phyloP scores from a whole-genome alignment of 345 rosid species.

The Acer yangbiense region DNA sequence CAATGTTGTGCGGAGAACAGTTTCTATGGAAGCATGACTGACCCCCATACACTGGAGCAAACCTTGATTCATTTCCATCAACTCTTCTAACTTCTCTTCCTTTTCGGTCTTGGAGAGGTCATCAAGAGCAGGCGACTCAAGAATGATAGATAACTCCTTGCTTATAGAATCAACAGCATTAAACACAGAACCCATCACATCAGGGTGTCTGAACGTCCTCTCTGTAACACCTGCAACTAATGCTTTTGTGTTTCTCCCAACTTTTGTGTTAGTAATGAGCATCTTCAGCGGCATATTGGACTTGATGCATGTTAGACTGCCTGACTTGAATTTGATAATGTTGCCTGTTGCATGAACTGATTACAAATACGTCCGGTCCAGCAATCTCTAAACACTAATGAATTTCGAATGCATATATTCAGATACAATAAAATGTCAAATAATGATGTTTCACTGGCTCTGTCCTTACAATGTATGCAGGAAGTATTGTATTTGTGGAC shows the following conservation, averaged over 20 bases:
- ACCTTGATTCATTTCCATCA: conserved; percentile 96
- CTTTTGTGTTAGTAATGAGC: conserved; percentile 91
- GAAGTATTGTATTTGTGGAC: not conserved
- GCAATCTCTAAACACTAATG: not conserved
- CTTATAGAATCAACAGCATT: conserved; percentile 83
- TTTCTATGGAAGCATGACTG: conserved; percentile 81
- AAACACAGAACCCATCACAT: conserved; percentile 72
- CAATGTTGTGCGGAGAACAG: conserved; percentile 66
- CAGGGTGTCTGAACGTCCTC: conserved; percentile 67
- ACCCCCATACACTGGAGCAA: conserved; percentile 91
- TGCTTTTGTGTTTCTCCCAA: conserved; percentile 89
- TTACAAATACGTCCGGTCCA: not conserved
- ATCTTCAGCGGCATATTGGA: conserved; percentile 68
- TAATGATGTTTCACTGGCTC: not conserved
- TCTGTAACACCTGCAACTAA: conserved; percentile 88
- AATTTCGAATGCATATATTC: not conserved
- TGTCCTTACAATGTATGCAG: not conserved
- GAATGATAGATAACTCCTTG: conserved; percentile 54
- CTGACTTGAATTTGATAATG: conserved; percentile 85
- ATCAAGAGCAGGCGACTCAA: conserved; percentile 57
- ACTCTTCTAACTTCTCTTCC: conserved; percentile 75
- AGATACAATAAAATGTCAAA: not conserved
- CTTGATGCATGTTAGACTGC: conserved; percentile 57
- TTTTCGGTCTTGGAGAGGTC: conserved; percentile 47
- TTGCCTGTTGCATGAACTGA: conserved; percentile 54